Percentiles rank a stretch among this genome's conserved stretches.
Conservation (phyloP, 2,329 filamentous ascomycete species). For the Calonectria hawksworthii region DNA sequence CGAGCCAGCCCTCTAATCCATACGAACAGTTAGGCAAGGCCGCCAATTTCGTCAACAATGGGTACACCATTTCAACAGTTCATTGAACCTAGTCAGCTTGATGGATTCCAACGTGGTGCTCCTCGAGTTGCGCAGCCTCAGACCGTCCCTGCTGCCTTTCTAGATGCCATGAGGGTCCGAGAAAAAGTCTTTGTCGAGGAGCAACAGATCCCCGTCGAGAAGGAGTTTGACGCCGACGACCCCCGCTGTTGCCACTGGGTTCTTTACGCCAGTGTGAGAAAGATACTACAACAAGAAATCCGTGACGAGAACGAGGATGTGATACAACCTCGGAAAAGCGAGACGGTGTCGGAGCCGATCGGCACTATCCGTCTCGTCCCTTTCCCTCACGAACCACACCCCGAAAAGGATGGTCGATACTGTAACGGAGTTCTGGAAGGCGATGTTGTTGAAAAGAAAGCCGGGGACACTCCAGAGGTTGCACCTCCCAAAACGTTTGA, state of each 20-base stretch:
- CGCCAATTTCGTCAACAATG: slow-evolving; percentile 51
- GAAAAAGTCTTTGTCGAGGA: slow-evolving; percentile 73
- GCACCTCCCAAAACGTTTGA: slow-evolving; percentile 37
- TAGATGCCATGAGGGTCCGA: slow-evolving; percentile 75
- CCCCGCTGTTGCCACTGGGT: slow-evolving; percentile 87
- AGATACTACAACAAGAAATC: slow-evolving; percentile 57
- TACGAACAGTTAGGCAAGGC: background rate
- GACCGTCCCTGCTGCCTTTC: slow-evolving; percentile 68
- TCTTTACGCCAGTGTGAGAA: slow-evolving; percentile 77
- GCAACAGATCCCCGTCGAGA: slow-evolving; percentile 70
- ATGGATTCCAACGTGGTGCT: slow-evolving; percentile 59
- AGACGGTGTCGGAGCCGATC: slow-evolving; percentile 66
- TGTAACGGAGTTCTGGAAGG: slow-evolving; percentile 57
- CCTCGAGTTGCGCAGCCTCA: slow-evolving; percentile 60
- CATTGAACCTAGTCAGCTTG: slow-evolving; percentile 64
- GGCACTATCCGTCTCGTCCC: slow-evolving; percentile 86
- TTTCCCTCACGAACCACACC: slow-evolving; percentile 80
- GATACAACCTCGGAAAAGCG: slow-evolving; percentile 58
- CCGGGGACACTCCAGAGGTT: slow-evolving; percentile 10
- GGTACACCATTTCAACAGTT: slow-evolving; percentile 64
- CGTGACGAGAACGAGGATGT: slow-evolving; percentile 59
- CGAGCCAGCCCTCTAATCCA: background rate
- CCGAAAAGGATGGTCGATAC: slow-evolving; percentile 64
- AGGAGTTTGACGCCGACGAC: slow-evolving; percentile 88
- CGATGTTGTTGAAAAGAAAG: slow-evolving; percentile 25